Evolutionary conservation across 2,329 filamentous ascomycete species (phyloP), one percentile per base, ranked within the genome.

Genomic region (Hyphodiscus sp.): DNA sequence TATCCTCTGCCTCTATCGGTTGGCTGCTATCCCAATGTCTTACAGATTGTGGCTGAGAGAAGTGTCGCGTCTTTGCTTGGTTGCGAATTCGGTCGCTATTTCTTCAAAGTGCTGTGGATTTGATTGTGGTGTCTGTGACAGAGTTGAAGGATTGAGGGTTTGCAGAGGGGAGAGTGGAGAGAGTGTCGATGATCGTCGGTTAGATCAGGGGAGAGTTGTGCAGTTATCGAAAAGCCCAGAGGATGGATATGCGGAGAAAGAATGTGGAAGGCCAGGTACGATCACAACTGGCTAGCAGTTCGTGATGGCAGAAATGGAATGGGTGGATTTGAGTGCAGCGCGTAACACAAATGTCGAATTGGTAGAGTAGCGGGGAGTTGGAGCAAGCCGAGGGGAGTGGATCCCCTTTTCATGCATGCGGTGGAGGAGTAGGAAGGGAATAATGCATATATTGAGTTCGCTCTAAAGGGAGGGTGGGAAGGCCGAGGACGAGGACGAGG

Each of bases 231-330:
- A 54, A 54, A 30, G 51, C 53, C 50, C 15, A 18, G 41, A 55
- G 20, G 45, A 26, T 48, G 46, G 50, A 45, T 48, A 19, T 38
- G 47, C 42, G 13, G 16, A 15, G 33, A 38, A 38, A 52, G 47
- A 44, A 49, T 51, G 54, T 45, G 49, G 53, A 57, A 55, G 52
- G 58, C 60, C 52, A 58, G 57, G 58, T 58, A 61, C 58, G 45
- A 54, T 57, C 50, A 41, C 20, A 57, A 41, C 58, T 55, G 59
- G 49, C 58, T 62, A 41, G 58, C 59, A 61, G 60, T 54, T 45
- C 54, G 29, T 38, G 11, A 38, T 38, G 33, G 45, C 49, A 49
- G 47, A 44, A 51, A 49, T 49, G 45, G n/a, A 55, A 49, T 52
- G 46, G 50, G 47, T 45, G 53, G 51, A 41, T 46, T 23, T 6